A percentile compares a stretch with the other conserved stretches of the same genome.
phyloP scores from a whole-genome alignment of 306 rosid species.

The Dryas drummondii region DNA sequence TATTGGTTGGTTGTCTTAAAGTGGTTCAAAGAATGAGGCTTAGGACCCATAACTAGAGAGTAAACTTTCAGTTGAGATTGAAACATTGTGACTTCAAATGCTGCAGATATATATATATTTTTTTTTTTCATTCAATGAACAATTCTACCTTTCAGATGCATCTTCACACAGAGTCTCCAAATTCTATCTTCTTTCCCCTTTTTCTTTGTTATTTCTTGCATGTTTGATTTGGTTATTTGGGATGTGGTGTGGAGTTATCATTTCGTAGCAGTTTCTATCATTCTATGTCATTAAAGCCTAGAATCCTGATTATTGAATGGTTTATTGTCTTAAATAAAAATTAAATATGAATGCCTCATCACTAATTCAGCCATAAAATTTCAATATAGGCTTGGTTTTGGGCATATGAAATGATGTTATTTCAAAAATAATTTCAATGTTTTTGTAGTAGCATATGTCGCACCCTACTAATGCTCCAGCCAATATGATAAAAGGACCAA shows the following conservation, averaged over 20 bases:
- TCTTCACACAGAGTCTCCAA: background rate
- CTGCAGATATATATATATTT: background rate
- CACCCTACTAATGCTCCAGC: background rate
- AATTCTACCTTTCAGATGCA: background rate
- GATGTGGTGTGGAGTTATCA: background rate
- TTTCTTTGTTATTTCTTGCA: background rate
- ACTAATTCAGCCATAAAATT: background rate
- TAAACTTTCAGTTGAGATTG: background rate
- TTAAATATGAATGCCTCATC: background rate
- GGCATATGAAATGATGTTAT: background rate
- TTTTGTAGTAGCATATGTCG: background rate
- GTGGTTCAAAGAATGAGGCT: background rate
- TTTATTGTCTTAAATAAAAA: background rate
- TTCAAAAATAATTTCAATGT: background rate
- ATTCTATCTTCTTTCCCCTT: background rate
- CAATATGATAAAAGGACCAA: background rate
- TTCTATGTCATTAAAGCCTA: background rate
- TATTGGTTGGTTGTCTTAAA: background rate
- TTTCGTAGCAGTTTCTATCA: background rate
- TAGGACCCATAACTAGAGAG: background rate
- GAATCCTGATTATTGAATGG: background rate
- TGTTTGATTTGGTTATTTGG: background rate
- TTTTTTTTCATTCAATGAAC: background rate
- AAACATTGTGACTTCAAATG: slow-evolving; percentile 4
- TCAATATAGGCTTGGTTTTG: background rate